Base-by-base conservation (phyloP, 208 protist genomes). In the Trichomonas vaginalis region DNA sequence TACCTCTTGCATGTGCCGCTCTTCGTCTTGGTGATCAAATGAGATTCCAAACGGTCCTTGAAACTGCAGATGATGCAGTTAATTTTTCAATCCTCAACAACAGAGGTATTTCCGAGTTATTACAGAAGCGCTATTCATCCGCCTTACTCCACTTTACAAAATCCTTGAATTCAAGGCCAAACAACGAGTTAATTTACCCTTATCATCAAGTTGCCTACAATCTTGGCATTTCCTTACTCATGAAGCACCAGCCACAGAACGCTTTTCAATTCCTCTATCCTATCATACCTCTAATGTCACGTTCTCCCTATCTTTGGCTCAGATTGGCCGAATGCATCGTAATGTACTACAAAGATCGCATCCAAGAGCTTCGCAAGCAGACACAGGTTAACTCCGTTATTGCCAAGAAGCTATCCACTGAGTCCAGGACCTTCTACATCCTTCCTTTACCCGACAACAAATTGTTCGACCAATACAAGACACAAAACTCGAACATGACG, bases 81-180 rank as follows among this genome's bases (percentile, higher is more conserved):
- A 42, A 92, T 92, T 51, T 51, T 51, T 40, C 86, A 0, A 48
- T 92, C 17, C 45, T 92, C 17, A 92, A 51, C 45, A 92, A 92
- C 45, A 48, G 45, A 51, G 86, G 86, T n/a, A 51, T 92, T 51
- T 51, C 48, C 45, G 86, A 92, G 27, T 45, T 92, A n/a, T 23
- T 92, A 51, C 86, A 92, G n/a, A 92, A 92, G 3, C 39, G 86
- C 35, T 92, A 51, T 92, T 92, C 86, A 39, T 92, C 86, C 4
- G 86, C 86, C 9, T 17, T 92, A 9, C 45, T 92, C 4, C 45
- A 92, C 86, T 92, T 92, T 39, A 48, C 86, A 15, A 92, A 92
- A 42, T 42, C 86, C 12, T 39, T 92, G 39, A 42, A 92, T 32
- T 48, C 86, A 2, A 42, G 86, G 0, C 40, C 23, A 35, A 92